Evolutionary conservation across 2,329 filamentous ascomycete species (phyloP).

Genomic region (Westerdykella aurantiaca): DNA sequence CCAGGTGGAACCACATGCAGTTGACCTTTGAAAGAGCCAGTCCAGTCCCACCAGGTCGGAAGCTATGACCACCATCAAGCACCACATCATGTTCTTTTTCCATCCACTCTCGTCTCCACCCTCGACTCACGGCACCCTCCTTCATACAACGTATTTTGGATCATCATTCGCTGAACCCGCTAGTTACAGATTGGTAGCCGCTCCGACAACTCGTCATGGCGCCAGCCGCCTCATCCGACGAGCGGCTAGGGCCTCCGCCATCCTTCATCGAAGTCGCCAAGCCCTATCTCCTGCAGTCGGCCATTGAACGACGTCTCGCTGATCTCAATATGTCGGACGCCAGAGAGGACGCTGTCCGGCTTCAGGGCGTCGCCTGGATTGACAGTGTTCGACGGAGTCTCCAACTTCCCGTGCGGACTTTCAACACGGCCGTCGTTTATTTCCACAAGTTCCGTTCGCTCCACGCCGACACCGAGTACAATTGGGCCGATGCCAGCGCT

Average conservation of each 20-base stretch:
- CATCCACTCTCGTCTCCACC: too few relatives aligned
- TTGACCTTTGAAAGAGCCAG: too few relatives aligned
- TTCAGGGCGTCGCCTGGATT: conserved; percentile 85
- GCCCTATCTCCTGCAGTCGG: conserved; percentile 78
- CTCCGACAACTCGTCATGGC: conserved; percentile 19
- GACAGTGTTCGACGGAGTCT: conserved; percentile 75
- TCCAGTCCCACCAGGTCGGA: background rate
- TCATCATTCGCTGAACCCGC: too few relatives aligned
- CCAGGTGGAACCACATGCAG: background rate
- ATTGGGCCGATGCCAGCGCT: conserved; percentile 75
- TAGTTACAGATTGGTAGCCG: too few relatives aligned
- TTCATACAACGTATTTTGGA: too few relatives aligned
- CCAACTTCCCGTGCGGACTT: conserved; percentile 81
- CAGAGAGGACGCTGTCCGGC: conserved; percentile 70
- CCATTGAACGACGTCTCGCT: conserved; percentile 66
- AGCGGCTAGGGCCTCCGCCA: conserved; percentile 49
- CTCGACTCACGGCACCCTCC: background rate
- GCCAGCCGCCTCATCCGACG: conserved; percentile 21
- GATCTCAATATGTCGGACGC: conserved; percentile 66
- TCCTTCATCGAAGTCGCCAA: conserved; percentile 60
- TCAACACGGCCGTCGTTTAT: conserved; percentile 84
- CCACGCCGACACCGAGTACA: conserved; percentile 80
- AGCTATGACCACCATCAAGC: conserved; percentile 1
- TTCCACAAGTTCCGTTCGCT: conserved; percentile 90
- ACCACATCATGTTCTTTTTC: too few relatives aligned